Evolutionary conservation across 2,329 filamentous ascomycete species (phyloP).

Genomic region (Coniochaeta sp.): DNA sequence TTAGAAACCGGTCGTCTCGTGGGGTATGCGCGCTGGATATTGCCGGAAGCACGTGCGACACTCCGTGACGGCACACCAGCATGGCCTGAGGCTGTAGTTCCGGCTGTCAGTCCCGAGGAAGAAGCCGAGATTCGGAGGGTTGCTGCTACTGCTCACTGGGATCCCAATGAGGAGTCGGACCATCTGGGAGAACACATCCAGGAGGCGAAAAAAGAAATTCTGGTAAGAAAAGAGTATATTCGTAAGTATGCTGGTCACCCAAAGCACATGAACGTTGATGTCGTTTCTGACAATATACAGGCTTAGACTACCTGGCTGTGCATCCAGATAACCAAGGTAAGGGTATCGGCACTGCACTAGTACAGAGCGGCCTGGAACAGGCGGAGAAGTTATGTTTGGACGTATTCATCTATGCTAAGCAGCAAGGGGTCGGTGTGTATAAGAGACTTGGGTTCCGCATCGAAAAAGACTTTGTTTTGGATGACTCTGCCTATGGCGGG

Average conservation of each 20-base stretch:
- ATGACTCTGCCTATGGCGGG: background rate
- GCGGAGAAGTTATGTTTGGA: constrained; percentile 14
- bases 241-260: background rate
- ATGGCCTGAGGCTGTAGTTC: constrained; percentile 2
- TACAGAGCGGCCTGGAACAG: constrained; percentile 12
- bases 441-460: background rate
- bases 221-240: background rate
- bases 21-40: constrained; percentile 15
- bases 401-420: background rate
- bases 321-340: constrained; percentile 13
- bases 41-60: background rate
- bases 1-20: constrained; percentile 10
- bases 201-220: background rate
- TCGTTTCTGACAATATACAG: constrained; percentile 4
- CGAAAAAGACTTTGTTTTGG: background rate
- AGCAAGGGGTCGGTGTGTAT: background rate
- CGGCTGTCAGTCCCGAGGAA: background rate
- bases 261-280: background rate
- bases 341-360: constrained; percentile 14
- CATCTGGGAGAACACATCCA: background rate
- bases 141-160: background rate
- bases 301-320: constrained; percentile 18
- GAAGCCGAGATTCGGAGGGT: background rate
- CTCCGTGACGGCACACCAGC: background rate
- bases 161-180: background rate